These are phyloP conservation scores for Apiospora aurea DNA, from an alignment of 2,329 filamentous ascomycete species.

Conservation along the genomic window DNA sequence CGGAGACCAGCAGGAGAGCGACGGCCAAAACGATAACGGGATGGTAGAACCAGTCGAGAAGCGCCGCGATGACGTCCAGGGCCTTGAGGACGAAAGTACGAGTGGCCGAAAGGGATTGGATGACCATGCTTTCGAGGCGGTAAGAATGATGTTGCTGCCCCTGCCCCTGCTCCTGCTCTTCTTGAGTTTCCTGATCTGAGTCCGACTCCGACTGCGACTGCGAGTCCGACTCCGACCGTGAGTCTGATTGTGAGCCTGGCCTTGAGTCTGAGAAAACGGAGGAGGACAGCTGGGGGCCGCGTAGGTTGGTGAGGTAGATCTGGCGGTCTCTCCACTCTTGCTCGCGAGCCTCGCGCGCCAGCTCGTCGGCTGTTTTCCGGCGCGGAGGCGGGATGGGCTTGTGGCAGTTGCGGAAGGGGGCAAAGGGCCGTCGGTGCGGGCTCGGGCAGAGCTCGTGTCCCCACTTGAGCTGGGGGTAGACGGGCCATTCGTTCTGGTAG, in stretches of 20 bases:
- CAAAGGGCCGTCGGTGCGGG: neutral
- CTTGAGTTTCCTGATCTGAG: neutral
- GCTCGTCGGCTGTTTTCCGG: neutral
- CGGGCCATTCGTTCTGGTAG: slow-evolving; percentile 17
- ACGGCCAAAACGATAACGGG: neutral
- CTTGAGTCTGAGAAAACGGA: neutral
- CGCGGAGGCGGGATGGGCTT: slow-evolving; percentile 17
- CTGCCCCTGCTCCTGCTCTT: neutral
- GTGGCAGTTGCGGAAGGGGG: slow-evolving; percentile 13
- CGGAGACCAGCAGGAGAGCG: neutral
- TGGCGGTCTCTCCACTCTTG: slow-evolving; percentile 7
- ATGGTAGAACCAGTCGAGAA: slow-evolving; percentile 3
- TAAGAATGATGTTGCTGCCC: neutral
- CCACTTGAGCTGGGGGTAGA: neutral
- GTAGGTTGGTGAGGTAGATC: slow-evolving; percentile 5
- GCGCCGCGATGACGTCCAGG: neutral
- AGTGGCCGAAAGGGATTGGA: neutral
- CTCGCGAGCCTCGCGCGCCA: neutral
- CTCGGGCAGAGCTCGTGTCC: slow-evolving; percentile 11
- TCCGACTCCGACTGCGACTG: neutral
- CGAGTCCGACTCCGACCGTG: neutral
- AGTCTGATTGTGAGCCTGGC: neutral
- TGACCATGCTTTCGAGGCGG: neutral
- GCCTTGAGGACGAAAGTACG: neutral
- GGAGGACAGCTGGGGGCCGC: neutral